Conservation (phyloP, 169 alveolate genomes). For the Plasmodium berghei region DNA sequence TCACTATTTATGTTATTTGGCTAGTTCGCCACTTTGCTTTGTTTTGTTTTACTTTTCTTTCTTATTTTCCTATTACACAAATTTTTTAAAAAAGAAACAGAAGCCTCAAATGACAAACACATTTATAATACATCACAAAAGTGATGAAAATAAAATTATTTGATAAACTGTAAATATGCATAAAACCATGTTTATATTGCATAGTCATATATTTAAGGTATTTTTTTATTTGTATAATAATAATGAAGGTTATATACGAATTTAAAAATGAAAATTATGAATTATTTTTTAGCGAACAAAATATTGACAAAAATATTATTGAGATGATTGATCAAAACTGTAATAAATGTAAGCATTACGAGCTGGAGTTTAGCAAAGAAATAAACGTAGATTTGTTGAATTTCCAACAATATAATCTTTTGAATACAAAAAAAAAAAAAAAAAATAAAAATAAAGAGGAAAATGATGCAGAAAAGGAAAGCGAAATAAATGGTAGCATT, state of each 20-base stretch:
- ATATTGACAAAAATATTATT: constrained; percentile 45
- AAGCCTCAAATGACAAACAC: no score
- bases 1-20: no score
- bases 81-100: no score
- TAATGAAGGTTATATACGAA: constrained; percentile 54
- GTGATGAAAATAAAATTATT: no score
- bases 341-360: constrained; percentile 17
- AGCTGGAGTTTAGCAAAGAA: background rate
- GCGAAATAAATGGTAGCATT: background rate
- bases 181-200: no score
- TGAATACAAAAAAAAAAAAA: background rate
- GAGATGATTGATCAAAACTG: constrained; percentile 26
- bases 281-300: constrained; percentile 26
- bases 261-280: constrained; percentile 54
- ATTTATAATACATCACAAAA: no score
- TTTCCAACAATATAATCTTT: constrained; percentile 22
- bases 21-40: no score
- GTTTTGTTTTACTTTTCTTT: no score
- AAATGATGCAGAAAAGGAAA: background rate
- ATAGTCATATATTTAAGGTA: no score
- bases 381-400: constrained; percentile 48
- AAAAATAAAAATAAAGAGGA: background rate
- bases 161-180: no score
- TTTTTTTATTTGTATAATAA: background rate
- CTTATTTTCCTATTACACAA: no score